A percentile compares a stretch with the other conserved stretches of the same genome.
These are phyloP conservation scores for Euphorbia schlechtendalii DNA, from an alignment of 441 rosid species.

Conservation along the genomic window DNA sequence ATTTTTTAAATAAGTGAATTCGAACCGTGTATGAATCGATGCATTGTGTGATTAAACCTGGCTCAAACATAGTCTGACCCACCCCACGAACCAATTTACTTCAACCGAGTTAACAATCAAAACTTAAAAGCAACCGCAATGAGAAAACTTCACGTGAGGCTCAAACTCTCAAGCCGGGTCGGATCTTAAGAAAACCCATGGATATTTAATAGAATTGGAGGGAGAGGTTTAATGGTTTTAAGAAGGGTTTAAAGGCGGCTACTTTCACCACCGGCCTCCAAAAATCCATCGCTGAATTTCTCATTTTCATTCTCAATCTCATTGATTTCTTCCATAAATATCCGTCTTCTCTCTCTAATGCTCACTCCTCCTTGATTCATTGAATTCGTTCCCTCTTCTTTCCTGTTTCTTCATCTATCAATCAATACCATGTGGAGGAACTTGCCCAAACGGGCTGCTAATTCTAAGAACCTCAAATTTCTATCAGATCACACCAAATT, in stretches of 20 bases:
- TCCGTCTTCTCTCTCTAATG: background rate
- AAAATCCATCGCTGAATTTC: too few relatives aligned
- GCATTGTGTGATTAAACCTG: too few relatives aligned
- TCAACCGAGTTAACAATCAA: too few relatives aligned
- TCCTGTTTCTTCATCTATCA: background rate
- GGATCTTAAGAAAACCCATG: background rate
- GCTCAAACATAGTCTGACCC: too few relatives aligned
- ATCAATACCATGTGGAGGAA: slow-evolving; percentile 64
- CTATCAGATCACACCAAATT: slow-evolving; percentile 13
- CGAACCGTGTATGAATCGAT: too few relatives aligned
- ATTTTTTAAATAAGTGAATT: too few relatives aligned
- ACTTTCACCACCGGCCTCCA: slow-evolving; percentile 7
- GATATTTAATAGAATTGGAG: too few relatives aligned
- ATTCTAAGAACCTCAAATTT: slow-evolving; percentile 33
- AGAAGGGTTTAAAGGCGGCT: slow-evolving; percentile 87
- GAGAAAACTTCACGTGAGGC: too few relatives aligned
- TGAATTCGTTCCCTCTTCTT: background rate
- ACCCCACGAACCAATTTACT: too few relatives aligned
- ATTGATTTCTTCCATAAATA: background rate
- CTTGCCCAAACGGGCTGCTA: slow-evolving; percentile 46
- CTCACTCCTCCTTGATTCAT: background rate
- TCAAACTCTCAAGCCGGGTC: background rate
- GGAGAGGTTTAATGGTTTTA: slow-evolving; percentile 35
- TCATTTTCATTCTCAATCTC: too few relatives aligned
- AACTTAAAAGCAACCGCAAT: too few relatives aligned